Evolutionary conservation across 805 yeast species (phyloP).

Genomic region (Sugiyamaella valdiviana): DNA sequence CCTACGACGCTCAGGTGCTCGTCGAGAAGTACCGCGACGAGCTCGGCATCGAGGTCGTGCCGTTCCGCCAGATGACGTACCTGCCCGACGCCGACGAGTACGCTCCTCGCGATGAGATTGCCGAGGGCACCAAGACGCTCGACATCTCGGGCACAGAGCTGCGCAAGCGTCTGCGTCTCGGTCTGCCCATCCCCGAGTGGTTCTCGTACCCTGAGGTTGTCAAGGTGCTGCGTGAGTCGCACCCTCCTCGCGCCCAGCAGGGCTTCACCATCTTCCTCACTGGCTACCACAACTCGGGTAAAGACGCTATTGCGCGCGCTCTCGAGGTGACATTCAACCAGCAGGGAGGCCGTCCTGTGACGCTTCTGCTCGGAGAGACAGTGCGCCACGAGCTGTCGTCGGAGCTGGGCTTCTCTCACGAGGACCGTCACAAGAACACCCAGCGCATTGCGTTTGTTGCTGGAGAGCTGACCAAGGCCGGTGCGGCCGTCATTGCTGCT

Average conservation of each 20-base stretch:
- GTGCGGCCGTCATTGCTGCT: conserved; percentile 80
- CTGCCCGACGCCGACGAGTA: conserved; percentile 92
- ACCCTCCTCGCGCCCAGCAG: conserved; percentile 85
- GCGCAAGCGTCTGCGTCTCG: conserved; percentile 78
- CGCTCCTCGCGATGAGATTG: conserved; percentile 90
- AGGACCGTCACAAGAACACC: conserved; percentile 36
- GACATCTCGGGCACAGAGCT: conserved; percentile 94
- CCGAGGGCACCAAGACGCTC: conserved; percentile 69
- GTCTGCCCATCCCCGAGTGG: conserved; percentile 91
- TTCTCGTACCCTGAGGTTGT: conserved; percentile 97
- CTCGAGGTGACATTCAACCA: conserved; percentile 87
- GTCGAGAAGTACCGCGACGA: conserved; percentile 72
- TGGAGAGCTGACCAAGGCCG: conserved; percentile 77
- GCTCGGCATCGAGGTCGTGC: conserved; percentile 83
- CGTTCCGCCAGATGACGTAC: conserved; percentile 95
- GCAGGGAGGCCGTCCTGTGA: conserved; percentile 76
- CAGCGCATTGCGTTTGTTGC: conserved; percentile 56
- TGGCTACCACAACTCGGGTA: conserved; percentile 53
- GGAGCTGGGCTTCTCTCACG: conserved; percentile 37
- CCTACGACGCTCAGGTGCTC: conserved; percentile 91
- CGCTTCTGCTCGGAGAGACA: conserved; percentile 46
- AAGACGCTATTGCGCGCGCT: conserved; percentile 68
- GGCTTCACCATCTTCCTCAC: conserved; percentile 76
- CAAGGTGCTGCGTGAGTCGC: conserved; percentile 78
- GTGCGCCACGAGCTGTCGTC: conserved; percentile 36